A percentile compares a stretch with the other conserved stretches of the same genome.
Evolutionary conservation across 257 asterid species (phyloP).

Genomic region (Gentiana dahurica): DNA sequence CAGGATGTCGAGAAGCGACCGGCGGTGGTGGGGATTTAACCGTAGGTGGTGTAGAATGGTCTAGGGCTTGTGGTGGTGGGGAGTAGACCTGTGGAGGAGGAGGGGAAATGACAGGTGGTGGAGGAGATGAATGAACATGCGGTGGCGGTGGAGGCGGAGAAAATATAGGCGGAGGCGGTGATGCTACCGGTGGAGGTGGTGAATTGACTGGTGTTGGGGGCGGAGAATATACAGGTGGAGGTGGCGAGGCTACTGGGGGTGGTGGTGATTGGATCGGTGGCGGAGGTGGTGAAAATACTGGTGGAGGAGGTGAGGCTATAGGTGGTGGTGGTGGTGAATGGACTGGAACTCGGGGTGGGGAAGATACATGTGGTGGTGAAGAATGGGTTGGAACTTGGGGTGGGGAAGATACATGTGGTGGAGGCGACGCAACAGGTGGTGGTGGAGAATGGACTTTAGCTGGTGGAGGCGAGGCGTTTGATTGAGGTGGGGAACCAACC

Average conservation of each 20-base stretch:
- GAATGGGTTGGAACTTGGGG: background rate
- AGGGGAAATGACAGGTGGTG: slow-evolving; percentile 8
- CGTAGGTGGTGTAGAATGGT: background rate
- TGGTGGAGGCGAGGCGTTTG: slow-evolving; percentile 8
- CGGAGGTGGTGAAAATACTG: background rate
- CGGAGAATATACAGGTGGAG: background rate
- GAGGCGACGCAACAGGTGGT: background rate
- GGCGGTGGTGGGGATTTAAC: slow-evolving; percentile 7
- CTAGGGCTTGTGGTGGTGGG: slow-evolving; percentile 6
- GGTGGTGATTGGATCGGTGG: slow-evolving; percentile 1
- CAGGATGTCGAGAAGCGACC: slow-evolving; percentile 13
- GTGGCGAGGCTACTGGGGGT: background rate
- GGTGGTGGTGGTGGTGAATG: background rate
- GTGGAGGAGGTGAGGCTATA: slow-evolving; percentile 4
- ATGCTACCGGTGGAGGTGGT: background rate
- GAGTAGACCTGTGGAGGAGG: slow-evolving; percentile 4
- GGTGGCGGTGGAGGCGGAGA: slow-evolving; percentile 1
- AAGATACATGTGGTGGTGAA: background rate
- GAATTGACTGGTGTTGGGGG: slow-evolving; percentile 12
- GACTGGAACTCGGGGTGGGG: background rate
- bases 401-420: background rate
- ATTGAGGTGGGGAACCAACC: background rate
- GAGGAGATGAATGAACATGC: background rate
- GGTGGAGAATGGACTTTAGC: no score
- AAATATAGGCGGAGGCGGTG: background rate